Conservation (phyloP, 176 grass and related monocot species). For the Cenchrus fungigraminus region DNA sequence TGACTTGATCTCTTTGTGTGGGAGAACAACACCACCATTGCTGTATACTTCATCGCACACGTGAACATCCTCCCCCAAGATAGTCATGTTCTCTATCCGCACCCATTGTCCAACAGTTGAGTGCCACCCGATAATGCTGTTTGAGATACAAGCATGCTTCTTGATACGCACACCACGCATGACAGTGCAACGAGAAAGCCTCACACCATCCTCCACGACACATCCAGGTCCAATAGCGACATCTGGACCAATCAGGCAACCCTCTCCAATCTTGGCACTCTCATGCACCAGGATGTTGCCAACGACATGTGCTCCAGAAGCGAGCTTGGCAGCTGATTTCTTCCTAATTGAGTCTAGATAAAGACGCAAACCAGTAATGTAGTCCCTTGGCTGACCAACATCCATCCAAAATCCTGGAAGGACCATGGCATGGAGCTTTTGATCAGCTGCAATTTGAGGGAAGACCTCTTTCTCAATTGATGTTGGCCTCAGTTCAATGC, state of each 20-base stretch:
- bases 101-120: slow-evolving; percentile 90
- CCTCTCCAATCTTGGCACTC: slow-evolving; percentile 85
- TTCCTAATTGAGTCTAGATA: slow-evolving; percentile 86
- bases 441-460: slow-evolving; percentile 73
- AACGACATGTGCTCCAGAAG: slow-evolving; percentile 61
- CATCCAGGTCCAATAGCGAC: slow-evolving; percentile 86
- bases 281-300: slow-evolving; percentile 85
- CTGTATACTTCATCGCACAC: slow-evolving; percentile 87
- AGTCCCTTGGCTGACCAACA: slow-evolving; percentile 87
- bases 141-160: slow-evolving; percentile 80
- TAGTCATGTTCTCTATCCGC: slow-evolving; percentile 86
- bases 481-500: slow-evolving; percentile 84
- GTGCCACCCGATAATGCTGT: slow-evolving; percentile 95
- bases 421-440: slow-evolving; percentile 75
- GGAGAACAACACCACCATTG: slow-evolving; percentile 88
- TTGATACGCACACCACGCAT: slow-evolving; percentile 76
- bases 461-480: slow-evolving; percentile 98
- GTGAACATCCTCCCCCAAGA: slow-evolving; percentile 93
- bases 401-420: slow-evolving; percentile 99
- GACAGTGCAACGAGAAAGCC: slow-evolving; percentile 86
- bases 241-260: slow-evolving; percentile 93
- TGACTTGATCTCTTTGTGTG: slow-evolving; percentile 93
- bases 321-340: slow-evolving; percentile 60
- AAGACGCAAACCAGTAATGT: slow-evolving; percentile 82
- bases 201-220: slow-evolving; percentile 79